Base-by-base conservation (phyloP, 352 stramenopile genomes). In the Phytophthora hybrid region DNA sequence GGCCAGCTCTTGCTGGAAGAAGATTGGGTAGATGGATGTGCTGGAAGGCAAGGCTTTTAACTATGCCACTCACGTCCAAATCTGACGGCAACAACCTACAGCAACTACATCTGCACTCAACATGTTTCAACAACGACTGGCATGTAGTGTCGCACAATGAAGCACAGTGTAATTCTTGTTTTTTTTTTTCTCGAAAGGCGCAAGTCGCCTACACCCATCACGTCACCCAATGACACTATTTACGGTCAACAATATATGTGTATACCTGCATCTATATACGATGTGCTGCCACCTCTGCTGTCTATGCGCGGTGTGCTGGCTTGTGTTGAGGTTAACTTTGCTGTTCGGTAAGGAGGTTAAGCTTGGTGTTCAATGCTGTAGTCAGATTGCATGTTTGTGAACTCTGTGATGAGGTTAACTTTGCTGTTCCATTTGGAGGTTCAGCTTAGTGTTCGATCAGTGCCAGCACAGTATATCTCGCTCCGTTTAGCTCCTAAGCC, bases 321-420 rank as follows among this genome's bases (percentile, higher is more conserved):
- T 49, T 63, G 51, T 23, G 29, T 67, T 56, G 47, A 72, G 60
- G 62, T 71, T 75, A 75, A 69, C 34, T 57, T 74, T 76, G 66
- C 44, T 75, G 72, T 72, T 75, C 72, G 51, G 32, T 37, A 71
- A 69, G 34, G 71, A 74, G 52, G 66, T 71, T 66, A 74, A 78
- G 57, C 66, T 78, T 66, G 59, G 52, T 69, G 59, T 62, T 70
- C 46, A 39, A 69, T 52, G 63, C 52, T 29, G 52, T 34, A 60
- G 34, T 59, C 11, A 51, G 31, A 66, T 59, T 47, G 13, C 29
- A 19, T 66, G 31, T 59, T 46, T 52, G 51, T 18, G 63, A 64
- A 63, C 63, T 63, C 41, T 63, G 63, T 63, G 49, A 59, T 21
- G 65, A 66, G 46, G n/a, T 26, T 52, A 52, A 52, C 18, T 26